Conservation (phyloP, 805 yeast species). For the Saturnispora saitoi region DNA sequence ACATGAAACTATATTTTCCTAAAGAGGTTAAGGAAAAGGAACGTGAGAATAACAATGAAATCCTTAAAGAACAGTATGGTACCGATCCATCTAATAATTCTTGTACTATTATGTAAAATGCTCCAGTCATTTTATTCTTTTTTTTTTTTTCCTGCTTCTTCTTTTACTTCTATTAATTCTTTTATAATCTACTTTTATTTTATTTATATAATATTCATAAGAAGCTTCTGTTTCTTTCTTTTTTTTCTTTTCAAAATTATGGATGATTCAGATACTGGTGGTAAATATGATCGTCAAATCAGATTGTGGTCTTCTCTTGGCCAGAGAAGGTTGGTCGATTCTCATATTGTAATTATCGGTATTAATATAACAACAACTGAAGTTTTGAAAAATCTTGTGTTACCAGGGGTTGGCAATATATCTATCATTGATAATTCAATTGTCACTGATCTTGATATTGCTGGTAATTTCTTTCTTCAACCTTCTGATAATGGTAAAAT, state of each 20-base stretch:
- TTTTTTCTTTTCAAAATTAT: constrained; percentile 8
- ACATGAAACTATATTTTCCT: constrained; percentile 57
- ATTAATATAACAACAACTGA: constrained; percentile 57
- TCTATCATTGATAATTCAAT: constrained; percentile 44
- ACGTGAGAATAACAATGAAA: constrained; percentile 42
- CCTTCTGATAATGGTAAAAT: constrained; percentile 35
- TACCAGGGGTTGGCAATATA: constrained; percentile 60
- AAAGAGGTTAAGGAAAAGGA: constrained; percentile 56
- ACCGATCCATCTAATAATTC: constrained; percentile 18
- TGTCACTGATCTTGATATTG: constrained; percentile 37
- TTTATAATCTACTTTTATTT: not conserved
- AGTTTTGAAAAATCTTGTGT: constrained; percentile 62
- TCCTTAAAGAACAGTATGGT: constrained; percentile 35
- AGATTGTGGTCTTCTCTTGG: constrained; percentile 81
- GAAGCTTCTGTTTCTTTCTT: not conserved
- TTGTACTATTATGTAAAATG: constrained; percentile 21
- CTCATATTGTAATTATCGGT: constrained; percentile 55
- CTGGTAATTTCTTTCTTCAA: constrained; percentile 55
- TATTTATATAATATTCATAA: not conserved
- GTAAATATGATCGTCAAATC: constrained; percentile 77
- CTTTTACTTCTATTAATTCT: not conserved
- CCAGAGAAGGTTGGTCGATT: constrained; percentile 47
- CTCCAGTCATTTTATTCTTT: not conserved
- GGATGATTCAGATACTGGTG: constrained; percentile 31
- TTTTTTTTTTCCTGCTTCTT: not conserved